Base-by-base conservation (phyloP, 805 yeast genomes). In the Candida cerambycidarum region DNA sequence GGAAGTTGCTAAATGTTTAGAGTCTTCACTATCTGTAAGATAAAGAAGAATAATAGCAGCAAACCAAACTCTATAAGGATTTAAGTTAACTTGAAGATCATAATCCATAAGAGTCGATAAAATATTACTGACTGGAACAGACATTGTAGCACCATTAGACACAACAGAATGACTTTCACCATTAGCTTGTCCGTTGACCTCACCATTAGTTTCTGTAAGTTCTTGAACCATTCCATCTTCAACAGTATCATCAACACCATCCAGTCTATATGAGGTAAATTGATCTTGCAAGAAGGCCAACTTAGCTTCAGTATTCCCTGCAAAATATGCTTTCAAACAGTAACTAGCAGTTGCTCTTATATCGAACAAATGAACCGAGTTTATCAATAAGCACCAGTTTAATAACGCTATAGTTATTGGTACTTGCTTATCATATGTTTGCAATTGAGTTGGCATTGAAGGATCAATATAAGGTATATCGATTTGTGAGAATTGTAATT, bases 401-500 rank as follows among this genome's bases (percentile, higher is more conserved):
- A 92, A 56, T 38, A 93, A 67, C 0, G 95, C 89, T 21, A 75
- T 71, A 0, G 84, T 71, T 0, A 87, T 95, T 0, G 97, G 92
- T 2, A 88, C 63, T 1, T 61, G 56, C 34, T 48, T 53, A 33
- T 59, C 62, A 32, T 55, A 67, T 1, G 56, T 32, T 41, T 69
- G 73, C 13, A 63, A 48, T 42, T 64, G 73, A 1, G 76, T 42
- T 0, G 82, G 80, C 41, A 79, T 55, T 4, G 83, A 70, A 9
- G 96, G 89, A 55, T 89, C 97, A 42, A 90, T 71, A 57, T 83
- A 88, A 0, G 99, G 99, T 6, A 93, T 97, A 61, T 93, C 98
- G 11, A 92, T 82, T 42, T 80, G 81, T 1, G 89, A 73, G 53
- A 92, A 84, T 44, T 79, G 79, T 11, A 67, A 65, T 61, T 93